Conservation (phyloP, 495 filamentous ascomycete species). For the Daldinia grandis region DNA sequence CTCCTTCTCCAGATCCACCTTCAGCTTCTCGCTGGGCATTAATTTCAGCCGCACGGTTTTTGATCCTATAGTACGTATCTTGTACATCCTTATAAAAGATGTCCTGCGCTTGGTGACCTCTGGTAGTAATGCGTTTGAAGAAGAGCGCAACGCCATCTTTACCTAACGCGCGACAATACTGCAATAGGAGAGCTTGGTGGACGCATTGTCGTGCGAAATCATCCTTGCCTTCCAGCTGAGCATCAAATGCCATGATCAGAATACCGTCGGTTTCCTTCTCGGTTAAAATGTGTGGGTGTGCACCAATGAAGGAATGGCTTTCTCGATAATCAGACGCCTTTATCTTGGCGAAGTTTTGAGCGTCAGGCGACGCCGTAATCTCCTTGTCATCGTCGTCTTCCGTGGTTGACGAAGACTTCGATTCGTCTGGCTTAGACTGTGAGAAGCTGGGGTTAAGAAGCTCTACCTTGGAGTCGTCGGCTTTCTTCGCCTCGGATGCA, state of each 20-base stretch:
- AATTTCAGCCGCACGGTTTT: conserved; percentile 79
- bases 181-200: conserved; percentile 89
- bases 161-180: conserved; percentile 92
- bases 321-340: conserved; percentile 76
- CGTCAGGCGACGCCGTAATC: conserved; percentile 78
- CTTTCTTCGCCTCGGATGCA: conserved; percentile 53
- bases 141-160: conserved; percentile 89
- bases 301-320: conserved; percentile 75
- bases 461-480: conserved; percentile 67
- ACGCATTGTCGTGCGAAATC: conserved; percentile 87
- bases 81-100: conserved; percentile 93
- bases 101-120: conserved; percentile 88
- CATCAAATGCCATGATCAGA: conserved; percentile 89
- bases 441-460: conserved; percentile 76
- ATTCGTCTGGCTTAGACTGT: conserved; percentile 28
- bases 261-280: conserved; percentile 93
- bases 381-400: conserved; percentile 73
- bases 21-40: conserved; percentile 69
- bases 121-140: conserved; percentile 95
- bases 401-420: conserved; percentile 45
- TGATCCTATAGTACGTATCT: conserved; percentile 83
- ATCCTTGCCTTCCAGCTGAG: conserved; percentile 75
- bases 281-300: conserved; percentile 77
- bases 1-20: conserved; percentile 69
- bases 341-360: conserved; percentile 80